phyloP scores from a whole-genome alignment of 164 flowering plant species.

The Aristolochia contorta region DNA sequence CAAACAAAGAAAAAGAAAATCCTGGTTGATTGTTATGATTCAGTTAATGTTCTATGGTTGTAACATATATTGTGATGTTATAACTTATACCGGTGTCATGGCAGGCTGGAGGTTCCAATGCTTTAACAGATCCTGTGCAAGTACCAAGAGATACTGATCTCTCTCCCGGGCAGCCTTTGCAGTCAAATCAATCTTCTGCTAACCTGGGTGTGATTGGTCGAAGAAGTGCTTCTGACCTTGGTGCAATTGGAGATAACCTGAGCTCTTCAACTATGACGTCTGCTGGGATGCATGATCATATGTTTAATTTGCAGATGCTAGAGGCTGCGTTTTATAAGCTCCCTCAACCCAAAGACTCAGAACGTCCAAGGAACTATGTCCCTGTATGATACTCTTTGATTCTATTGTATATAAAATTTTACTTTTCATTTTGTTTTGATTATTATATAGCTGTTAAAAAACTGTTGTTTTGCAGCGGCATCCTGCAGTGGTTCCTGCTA shows the following conservation, averaged over 20 bases:
- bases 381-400: constrained; percentile 47
- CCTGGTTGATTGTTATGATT: not conserved
- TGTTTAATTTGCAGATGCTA: constrained; percentile 74
- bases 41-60: no score
- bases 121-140: constrained; percentile 52
- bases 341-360: constrained; percentile 95
- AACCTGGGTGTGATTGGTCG: constrained; percentile 91
- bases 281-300: constrained; percentile 67
- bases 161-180: constrained; percentile 82
- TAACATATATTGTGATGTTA: not conserved
- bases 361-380: constrained; percentile 69
- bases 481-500: constrained; percentile 69
- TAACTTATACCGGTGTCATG: constrained; percentile 1
- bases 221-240: constrained; percentile 86
- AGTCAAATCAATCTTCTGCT: constrained; percentile 53
- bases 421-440: not conserved
- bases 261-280: constrained; percentile 37
- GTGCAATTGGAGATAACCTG: constrained; percentile 82
- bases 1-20: not conserved
- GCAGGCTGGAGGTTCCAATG: constrained; percentile 55
- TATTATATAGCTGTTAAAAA: not conserved
- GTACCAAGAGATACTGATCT: constrained; percentile 57
- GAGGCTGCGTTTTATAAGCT: constrained; percentile 79
- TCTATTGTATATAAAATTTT: not conserved
- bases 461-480: constrained; percentile 43